Conservation (phyloP, 164 flowering plant species). For the Vitis rupestris region DNA sequence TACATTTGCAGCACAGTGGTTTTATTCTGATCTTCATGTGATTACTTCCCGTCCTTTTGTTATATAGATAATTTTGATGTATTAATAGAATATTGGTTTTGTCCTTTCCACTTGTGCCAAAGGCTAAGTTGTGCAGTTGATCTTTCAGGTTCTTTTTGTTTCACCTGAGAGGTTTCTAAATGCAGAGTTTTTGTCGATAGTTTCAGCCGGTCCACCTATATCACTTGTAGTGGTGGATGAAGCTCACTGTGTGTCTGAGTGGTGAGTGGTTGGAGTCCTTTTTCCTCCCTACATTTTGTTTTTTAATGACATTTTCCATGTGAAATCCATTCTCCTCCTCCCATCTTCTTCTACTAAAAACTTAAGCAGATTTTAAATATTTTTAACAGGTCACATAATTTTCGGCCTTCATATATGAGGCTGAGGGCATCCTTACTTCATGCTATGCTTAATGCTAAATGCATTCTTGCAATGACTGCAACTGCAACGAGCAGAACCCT, state of each 20-base stretch:
- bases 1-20: background rate
- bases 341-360: background rate
- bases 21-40: background rate
- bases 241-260: slow-evolving; percentile 98
- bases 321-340: slow-evolving; percentile 1
- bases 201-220: slow-evolving; percentile 43
- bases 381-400: slow-evolving; percentile 89
- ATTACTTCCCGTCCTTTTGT: background rate
- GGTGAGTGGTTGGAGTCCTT: slow-evolving; percentile 49
- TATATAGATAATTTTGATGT: background rate
- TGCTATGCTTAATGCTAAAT: slow-evolving; percentile 54
- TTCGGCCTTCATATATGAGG: slow-evolving; percentile 94
- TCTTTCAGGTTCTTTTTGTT: slow-evolving; percentile 85
- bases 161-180: slow-evolving; percentile 93
- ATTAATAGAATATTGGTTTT: background rate
- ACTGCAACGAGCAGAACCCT: slow-evolving; percentile 82
- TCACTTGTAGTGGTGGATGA: slow-evolving; percentile 95
- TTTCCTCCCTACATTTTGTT: background rate
- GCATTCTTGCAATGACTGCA: slow-evolving; percentile 98
- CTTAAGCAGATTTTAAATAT: slow-evolving; percentile 6
- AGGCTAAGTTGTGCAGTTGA: slow-evolving; percentile 14
- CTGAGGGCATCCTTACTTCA: slow-evolving; percentile 80
- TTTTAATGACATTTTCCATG: background rate
- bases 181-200: slow-evolving; percentile 66
- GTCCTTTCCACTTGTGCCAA: background rate